Evolutionary conservation across 805 yeast species (phyloP).

Genomic region (Yarrowia hollandica): DNA sequence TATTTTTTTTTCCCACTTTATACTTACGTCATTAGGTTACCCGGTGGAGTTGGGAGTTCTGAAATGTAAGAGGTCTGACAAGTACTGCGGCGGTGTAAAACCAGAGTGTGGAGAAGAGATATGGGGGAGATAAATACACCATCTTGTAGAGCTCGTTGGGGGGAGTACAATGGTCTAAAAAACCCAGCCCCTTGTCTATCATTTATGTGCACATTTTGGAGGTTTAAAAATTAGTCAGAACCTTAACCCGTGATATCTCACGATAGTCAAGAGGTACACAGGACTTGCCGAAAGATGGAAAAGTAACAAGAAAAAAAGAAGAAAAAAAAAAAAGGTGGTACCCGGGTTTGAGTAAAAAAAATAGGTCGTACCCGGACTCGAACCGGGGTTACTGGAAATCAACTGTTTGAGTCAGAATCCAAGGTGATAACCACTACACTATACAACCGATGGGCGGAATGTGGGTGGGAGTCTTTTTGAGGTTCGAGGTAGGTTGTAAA

Average conservation of each 20-base stretch:
- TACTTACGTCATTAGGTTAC: neutral
- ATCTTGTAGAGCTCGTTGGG: too few species aligned
- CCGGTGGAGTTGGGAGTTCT: constrained; percentile 9
- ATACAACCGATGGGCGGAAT: neutral
- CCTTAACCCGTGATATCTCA: too few species aligned
- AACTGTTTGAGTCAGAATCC: constrained; percentile 1
- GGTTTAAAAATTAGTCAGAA: too few species aligned
- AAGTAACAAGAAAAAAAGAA: neutral
- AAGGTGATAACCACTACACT: constrained; percentile 26
- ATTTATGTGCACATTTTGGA: too few species aligned
- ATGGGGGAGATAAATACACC: neutral
- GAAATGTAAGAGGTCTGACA: neutral
- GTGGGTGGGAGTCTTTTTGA: neutral
- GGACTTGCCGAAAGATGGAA: neutral
- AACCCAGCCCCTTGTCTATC: too few species aligned
- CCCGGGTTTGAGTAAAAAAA: too few species aligned
- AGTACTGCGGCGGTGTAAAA: too few species aligned
- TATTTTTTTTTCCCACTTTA: neutral
- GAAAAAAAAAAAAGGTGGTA: neutral
- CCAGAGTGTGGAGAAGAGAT: too few species aligned
- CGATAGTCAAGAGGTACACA: too few species aligned
- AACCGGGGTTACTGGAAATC: constrained; percentile 22
- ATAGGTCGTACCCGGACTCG: constrained; percentile 23
- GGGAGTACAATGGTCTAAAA: too few species aligned
- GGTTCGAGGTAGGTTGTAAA: too few species aligned